These are phyloP conservation scores for Euphorbia pulcherrima DNA, from an alignment of 345 rosid genomes.

Conservation along the genomic window DNA sequence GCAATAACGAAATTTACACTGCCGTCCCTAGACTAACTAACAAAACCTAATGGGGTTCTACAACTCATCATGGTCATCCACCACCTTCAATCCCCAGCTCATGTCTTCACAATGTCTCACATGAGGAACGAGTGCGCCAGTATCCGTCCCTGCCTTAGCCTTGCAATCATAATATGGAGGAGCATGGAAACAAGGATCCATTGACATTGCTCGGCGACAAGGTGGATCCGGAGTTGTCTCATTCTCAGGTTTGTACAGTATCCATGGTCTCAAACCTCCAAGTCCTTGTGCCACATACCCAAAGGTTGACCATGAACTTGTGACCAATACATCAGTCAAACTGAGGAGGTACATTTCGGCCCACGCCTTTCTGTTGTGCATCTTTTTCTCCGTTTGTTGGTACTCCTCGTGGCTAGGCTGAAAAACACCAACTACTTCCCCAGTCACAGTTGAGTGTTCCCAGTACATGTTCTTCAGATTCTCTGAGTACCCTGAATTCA, in stretches of 20 bases:
- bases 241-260: constrained; percentile 28
- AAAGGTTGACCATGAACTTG: constrained; percentile 33
- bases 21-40: background rate
- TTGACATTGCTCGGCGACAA: constrained; percentile 28
- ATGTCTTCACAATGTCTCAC: constrained; percentile 35
- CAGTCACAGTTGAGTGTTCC: constrained; percentile 21
- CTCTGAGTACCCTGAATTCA: constrained; percentile 23
- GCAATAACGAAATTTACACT: background rate
- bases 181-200: constrained; percentile 35
- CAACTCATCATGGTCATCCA: constrained; percentile 17
- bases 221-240: constrained; percentile 29
- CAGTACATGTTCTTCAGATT: constrained; percentile 23
- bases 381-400: constrained; percentile 22
- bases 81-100: constrained; percentile 34
- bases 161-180: constrained; percentile 36
- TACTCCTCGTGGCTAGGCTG: constrained; percentile 33
- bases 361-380: constrained; percentile 30
- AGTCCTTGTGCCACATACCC: constrained; percentile 37
- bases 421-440: constrained; percentile 24
- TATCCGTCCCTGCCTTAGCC: constrained; percentile 26
- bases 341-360: constrained; percentile 31
- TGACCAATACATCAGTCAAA: constrained; percentile 27
- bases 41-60: background rate
- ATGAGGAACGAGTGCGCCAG: constrained; percentile 24
- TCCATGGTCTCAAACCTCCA: constrained; percentile 32